Evolutionary conservation across 2,329 filamentous ascomycete genomes (phyloP).

Genomic region (Xenosphaeropsis pyriputrescens): DNA sequence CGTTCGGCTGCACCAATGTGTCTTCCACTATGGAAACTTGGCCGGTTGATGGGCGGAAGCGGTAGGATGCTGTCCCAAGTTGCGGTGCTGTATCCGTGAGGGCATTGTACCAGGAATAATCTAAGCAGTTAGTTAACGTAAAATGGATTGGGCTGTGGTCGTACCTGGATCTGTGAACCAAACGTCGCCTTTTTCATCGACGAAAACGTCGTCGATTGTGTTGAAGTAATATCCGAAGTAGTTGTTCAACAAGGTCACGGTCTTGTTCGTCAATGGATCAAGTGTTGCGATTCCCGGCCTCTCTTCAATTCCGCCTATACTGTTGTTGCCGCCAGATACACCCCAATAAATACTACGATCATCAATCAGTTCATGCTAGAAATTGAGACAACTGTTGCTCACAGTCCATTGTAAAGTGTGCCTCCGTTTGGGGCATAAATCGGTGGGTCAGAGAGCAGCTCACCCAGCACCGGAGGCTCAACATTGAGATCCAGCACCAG

Average conservation of each 20-base stretch:
- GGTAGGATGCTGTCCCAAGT: constrained; percentile 22
- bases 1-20: constrained; percentile 24
- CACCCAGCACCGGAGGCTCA: constrained; percentile 22
- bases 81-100: constrained; percentile 21
- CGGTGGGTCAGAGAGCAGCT: constrained; percentile 24
- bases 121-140: constrained; percentile 3
- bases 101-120: constrained; percentile 20
- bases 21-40: constrained; percentile 22
- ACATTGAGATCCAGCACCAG: constrained; percentile 26
- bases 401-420: constrained; percentile 21
- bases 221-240: constrained; percentile 22
- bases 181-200: constrained; percentile 19
- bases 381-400: neutral
- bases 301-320: constrained; percentile 21
- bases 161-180: constrained; percentile 22
- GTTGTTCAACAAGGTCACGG: constrained; percentile 15
- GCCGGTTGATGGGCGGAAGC: constrained; percentile 20
- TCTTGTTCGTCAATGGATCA: constrained; percentile 12
- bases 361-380: neutral
- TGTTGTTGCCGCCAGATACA: constrained; percentile 21
- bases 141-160: neutral
- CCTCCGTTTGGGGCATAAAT: constrained; percentile 28
- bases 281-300: constrained; percentile 18
- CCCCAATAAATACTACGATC: constrained; percentile 20
- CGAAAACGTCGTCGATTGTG: constrained; percentile 21